Percentiles rank a stretch among this genome's conserved stretches.
phyloP scores from a whole-genome alignment of 176 grass and related monocot species.

The Thalia dealbata region DNA sequence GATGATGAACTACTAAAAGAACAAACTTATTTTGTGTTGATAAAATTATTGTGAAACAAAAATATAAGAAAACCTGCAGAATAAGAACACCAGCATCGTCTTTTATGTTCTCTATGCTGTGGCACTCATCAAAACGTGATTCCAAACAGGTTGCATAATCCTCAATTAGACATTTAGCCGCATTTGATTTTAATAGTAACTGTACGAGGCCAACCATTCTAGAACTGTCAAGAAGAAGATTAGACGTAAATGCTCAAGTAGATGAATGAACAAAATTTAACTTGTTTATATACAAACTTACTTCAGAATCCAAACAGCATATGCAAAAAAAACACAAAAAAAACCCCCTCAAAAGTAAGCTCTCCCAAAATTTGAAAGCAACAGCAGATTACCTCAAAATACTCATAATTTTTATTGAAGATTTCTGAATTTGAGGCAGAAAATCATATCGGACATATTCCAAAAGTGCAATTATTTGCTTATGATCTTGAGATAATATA shows the following conservation, averaged over 20 bases:
- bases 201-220: conserved; percentile 77
- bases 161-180: conserved; percentile 65
- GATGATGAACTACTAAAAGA: neutral
- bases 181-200: conserved; percentile 65
- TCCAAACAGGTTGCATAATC: conserved; percentile 95
- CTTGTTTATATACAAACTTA: neutral
- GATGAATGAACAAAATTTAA: neutral
- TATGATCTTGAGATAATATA: conserved; percentile 69
- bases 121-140: conserved; percentile 82
- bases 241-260: neutral
- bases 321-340: neutral
- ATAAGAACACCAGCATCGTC: conserved; percentile 78
- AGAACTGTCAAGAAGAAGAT: conserved; percentile 48
- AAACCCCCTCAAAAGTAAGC: neutral
- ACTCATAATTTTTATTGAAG: conserved; percentile 85
- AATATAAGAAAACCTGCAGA: conserved; percentile 53
- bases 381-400: conserved; percentile 54
- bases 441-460: conserved; percentile 97
- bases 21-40: neutral
- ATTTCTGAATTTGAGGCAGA: conserved; percentile 75
- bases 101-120: conserved; percentile 68
- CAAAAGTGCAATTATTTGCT: conserved; percentile 61
- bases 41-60: conserved; percentile 17
- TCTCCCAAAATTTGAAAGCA: neutral
- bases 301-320: neutral